Percentiles rank a stretch among this genome's conserved stretches.
Evolutionary conservation across 176 grass and related monocot genomes (phyloP).

Genomic region (Phoenix roebelenii): DNA sequence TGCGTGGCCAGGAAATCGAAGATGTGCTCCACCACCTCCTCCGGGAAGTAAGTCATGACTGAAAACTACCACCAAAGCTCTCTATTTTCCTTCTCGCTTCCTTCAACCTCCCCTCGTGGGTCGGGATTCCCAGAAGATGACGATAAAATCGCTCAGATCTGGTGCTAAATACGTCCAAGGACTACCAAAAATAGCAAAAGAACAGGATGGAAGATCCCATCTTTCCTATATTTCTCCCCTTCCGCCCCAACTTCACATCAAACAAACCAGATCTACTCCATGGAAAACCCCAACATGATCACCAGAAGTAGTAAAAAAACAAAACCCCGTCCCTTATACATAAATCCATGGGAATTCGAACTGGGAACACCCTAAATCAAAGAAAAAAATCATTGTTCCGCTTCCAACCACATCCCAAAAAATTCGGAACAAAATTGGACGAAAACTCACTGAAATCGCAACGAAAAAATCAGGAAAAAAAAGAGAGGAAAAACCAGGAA

Average conservation of each 20-base stretch:
- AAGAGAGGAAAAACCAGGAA: neutral
- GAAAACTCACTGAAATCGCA: neutral
- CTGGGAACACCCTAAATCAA: no score
- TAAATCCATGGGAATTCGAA: neutral
- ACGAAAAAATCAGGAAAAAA: neutral
- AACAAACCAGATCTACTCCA: no score
- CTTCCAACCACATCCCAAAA: neutral
- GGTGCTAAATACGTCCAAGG: neutral
- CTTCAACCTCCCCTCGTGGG: slow-evolving; percentile 2
- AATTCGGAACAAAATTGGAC: slow-evolving; percentile 1
- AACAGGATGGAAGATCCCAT: neutral
- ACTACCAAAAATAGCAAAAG: neutral
- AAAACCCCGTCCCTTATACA: neutral
- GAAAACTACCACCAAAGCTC: neutral
- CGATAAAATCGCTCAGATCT: slow-evolving; percentile 13
- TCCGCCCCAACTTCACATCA: slow-evolving; percentile 2
- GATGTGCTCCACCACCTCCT: slow-evolving; percentile 89
- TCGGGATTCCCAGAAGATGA: neutral
- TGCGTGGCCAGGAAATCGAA: slow-evolving; percentile 62
- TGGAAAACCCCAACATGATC: no score
- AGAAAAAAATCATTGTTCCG: no score
- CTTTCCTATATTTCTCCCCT: slow-evolving; percentile 1
- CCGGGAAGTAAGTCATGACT: slow-evolving; percentile 76
- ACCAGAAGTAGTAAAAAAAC: neutral
- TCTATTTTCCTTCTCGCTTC: slow-evolving; percentile 9